Evolutionary conservation across 148 eudicot genomes (phyloP).

Genomic region (Chenopodium formosanum): DNA sequence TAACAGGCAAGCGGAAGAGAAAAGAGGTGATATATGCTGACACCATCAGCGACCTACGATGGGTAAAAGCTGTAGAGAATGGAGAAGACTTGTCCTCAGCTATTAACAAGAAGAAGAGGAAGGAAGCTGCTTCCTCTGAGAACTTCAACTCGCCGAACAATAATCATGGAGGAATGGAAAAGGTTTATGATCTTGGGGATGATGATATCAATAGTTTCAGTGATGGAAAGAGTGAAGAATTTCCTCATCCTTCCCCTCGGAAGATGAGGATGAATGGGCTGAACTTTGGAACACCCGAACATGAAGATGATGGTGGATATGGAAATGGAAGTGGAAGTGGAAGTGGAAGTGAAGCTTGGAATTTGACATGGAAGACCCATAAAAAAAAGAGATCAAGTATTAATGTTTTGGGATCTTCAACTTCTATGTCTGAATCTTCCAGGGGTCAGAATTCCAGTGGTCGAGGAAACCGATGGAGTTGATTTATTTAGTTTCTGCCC

Average conservation of each 20-base stretch:
- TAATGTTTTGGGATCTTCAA: conserved; percentile 27
- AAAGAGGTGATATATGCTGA: conserved; percentile 87
- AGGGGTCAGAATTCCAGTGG: conserved; percentile 31
- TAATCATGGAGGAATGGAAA: conserved; percentile 22
- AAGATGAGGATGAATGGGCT: conserved; percentile 41
- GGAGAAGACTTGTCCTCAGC: conserved; percentile 45
- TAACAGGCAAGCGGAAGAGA: conserved; percentile 79
- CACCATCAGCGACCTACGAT: conserved; percentile 65
- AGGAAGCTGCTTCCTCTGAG: conserved; percentile 33
- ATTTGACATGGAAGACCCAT: conserved; percentile 70
- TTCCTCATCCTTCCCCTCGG: conserved; percentile 30
- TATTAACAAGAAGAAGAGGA: conserved; percentile 44
- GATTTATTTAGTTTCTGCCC: conserved; percentile 8
- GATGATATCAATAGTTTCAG: conserved; percentile 46
- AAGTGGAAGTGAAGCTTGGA: conserved; percentile 29
- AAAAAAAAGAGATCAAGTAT: conserved; percentile 79
- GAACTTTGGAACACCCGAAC: conserved; percentile 32
- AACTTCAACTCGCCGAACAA: conserved; percentile 17
- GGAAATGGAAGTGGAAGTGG: conserved; percentile 22
- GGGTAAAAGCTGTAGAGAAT: conserved; percentile 76
- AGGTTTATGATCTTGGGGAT: conserved; percentile 36
- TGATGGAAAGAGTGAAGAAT: conserved; percentile 57
- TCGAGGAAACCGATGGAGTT: conserved; percentile 27
- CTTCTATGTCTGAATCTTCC: conserved; percentile 27
- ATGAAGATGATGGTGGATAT: conserved; percentile 27